Base-by-base conservation (phyloP, 208 protist species). In the Leishmania turanica region DNA sequence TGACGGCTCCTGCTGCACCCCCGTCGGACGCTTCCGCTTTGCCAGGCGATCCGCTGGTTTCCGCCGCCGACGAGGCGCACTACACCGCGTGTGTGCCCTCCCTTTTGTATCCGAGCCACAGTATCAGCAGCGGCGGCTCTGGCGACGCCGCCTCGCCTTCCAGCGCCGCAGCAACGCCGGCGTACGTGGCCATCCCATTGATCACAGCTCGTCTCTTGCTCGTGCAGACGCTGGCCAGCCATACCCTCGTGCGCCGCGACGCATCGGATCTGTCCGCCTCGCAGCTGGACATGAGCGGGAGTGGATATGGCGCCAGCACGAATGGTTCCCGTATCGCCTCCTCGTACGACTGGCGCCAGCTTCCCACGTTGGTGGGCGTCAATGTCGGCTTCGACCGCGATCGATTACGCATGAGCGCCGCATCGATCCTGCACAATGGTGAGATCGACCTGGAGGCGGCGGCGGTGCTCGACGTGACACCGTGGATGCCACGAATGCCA, bases 361-460 rank as follows among this genome's bases (percentile, higher is more conserved):
- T 94, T 58, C 91, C 91, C 8, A 96, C 93, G 42, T 77, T 95
- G 40, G 51, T 95, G 60, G 90, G 86, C 31, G 75, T 88, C 75
- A 88, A 89, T 76, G 79, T 90, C 6, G 91, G 88, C 8, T 77
- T 92, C n/a, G 66, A 79, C 34, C 73, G 88, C 9, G 84, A 91
- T 69, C 88, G 88, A 13, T n/a, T 94, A 31, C 87, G 88, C n/a
- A n/a, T 96, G 49, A 96, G 89, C 78, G 86, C 84, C 3, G 90
- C 93, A n/a, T 84, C 88, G 5, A 95, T 96, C 60, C 75, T 96
- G 24, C 93, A 96, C 74, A 90, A 95, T 49, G 84, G 83, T 3
- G 78, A 83, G 11, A 70, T 85, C 19, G 91, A 96, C 76, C 86
- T 95, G 53, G 90, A 96, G 83, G 79, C 87, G 42, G 91, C 93